These are phyloP conservation scores for Begonia peltatifolia DNA, from an alignment of 306 rosid species.

Conservation along the genomic window DNA sequence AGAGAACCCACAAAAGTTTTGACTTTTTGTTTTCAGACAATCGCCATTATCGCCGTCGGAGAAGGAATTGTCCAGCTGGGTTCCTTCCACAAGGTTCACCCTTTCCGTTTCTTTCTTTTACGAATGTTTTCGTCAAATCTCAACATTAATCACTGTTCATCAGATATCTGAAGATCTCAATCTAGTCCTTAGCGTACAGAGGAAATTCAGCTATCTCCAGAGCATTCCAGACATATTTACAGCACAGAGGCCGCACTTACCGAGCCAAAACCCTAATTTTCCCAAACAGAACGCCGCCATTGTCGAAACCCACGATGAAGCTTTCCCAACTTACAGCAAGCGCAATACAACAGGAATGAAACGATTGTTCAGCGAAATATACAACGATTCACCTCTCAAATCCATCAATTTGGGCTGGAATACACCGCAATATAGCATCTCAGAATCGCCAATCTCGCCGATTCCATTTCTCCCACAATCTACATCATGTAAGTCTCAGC, in stretches of 20 bases:
- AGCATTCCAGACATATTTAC: constrained; percentile 62
- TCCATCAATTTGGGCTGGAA: constrained; percentile 55
- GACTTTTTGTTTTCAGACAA: constrained; percentile 26
- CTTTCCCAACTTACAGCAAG: no score
- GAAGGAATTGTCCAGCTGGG: constrained; percentile 86
- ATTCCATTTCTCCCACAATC: constrained; percentile 36
- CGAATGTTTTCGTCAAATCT: no score
- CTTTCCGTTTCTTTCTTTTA: constrained; percentile 6
- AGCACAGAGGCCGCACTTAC: constrained; percentile 60
- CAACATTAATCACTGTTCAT: background rate
- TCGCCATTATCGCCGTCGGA: constrained; percentile 65
- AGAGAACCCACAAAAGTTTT: no score
- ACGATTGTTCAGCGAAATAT: constrained; percentile 30
- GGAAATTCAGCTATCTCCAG: constrained; percentile 69
- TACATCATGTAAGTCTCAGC: background rate
- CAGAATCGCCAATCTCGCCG: constrained; percentile 32
- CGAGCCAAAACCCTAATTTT: constrained; percentile 43
- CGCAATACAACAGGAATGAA: constrained; percentile 24
- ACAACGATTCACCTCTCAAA: constrained; percentile 26
- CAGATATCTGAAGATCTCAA: constrained; percentile 66
- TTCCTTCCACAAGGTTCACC: constrained; percentile 54
- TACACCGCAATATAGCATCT: constrained; percentile 20
- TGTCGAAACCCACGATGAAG: constrained; percentile 19
- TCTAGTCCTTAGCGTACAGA: constrained; percentile 53
- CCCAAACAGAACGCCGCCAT: constrained; percentile 33